These are phyloP conservation scores for Carex cristatella DNA, from an alignment of 176 grass and related monocot species.

Conservation along the genomic window DNA sequence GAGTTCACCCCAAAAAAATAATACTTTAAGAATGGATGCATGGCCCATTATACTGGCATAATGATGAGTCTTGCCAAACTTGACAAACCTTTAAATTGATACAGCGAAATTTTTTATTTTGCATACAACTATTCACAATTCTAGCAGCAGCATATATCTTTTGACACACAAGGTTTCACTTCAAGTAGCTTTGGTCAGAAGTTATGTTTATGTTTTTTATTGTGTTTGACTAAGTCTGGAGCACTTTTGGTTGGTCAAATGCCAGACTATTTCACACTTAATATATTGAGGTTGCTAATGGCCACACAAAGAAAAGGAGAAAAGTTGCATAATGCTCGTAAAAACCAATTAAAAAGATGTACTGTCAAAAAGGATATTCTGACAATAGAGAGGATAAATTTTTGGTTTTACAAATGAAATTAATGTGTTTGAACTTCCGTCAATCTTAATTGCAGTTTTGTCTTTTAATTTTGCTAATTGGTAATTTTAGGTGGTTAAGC, in stretches of 20 bases:
- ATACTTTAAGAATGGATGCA: background rate
- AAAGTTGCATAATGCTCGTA: background rate
- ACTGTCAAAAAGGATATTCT: background rate
- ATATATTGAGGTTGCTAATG: background rate
- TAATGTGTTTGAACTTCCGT: background rate
- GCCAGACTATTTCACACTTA: background rate
- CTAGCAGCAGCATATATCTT: background rate
- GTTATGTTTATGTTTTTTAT: background rate
- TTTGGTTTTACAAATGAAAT: background rate
- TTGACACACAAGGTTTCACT: background rate
- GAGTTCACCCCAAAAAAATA: no score
- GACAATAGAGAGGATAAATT: background rate
- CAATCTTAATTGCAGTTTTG: background rate
- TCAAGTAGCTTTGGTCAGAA: background rate
- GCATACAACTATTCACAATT: background rate
- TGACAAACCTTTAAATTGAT: background rate
- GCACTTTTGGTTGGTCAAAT: background rate
- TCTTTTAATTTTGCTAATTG: background rate
- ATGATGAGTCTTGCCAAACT: background rate
- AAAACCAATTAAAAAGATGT: background rate
- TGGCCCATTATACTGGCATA: background rate
- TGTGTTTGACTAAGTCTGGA: background rate
- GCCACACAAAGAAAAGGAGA: background rate
- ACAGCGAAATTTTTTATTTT: background rate
- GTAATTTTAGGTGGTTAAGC: conserved; percentile 74